Conservation (phyloP, 768 basidiomycete species). For the Tephrocybe sp. region DNA sequence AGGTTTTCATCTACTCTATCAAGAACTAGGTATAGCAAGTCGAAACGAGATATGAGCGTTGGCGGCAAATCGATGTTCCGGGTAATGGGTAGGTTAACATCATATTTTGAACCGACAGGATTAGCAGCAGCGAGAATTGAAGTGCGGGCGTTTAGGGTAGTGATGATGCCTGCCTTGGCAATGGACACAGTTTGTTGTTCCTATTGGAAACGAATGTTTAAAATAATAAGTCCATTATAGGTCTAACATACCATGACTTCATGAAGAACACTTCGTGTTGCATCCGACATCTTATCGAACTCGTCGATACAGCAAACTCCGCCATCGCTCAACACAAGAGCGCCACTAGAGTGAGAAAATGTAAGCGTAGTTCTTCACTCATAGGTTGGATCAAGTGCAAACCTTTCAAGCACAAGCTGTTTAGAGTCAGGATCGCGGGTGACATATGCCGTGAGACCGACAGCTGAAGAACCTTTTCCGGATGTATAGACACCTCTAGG, state of each 20-base stretch:
- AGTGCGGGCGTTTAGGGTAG: conserved; percentile 96
- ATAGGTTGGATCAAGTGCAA: conserved; percentile 13
- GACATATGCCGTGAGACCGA: conserved; percentile 97
- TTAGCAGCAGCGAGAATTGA: conserved; percentile 98
- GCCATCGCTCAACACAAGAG: conserved; percentile 91
- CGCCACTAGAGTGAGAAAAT: conserved; percentile 58
- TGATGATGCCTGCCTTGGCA: conserved; percentile 98
- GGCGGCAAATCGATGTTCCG: conserved; percentile 97
- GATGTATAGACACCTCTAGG: conserved; percentile 97
- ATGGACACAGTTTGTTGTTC: conserved; percentile 99
- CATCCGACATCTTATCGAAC: conserved; percentile 99
- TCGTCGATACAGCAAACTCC: conserved; percentile 99
- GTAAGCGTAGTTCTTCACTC: neutral
- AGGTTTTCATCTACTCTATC: conserved; percentile 90
- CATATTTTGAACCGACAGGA: conserved; percentile 94
- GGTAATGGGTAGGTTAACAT: conserved; percentile 88
- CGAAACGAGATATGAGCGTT: conserved; percentile 96
- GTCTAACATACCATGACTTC: conserved; percentile 83
- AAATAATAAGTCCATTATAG: neutral
- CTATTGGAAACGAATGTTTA: conserved; percentile 36
- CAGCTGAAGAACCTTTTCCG: conserved; percentile 97
- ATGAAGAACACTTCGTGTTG: conserved; percentile 95
- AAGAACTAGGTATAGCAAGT: conserved; percentile 92
- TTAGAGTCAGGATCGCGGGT: conserved; percentile 98
- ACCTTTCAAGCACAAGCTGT: conserved; percentile 97